Conservation (phyloP, 2,329 filamentous ascomycete genomes). For the Beauveria caledonica region DNA sequence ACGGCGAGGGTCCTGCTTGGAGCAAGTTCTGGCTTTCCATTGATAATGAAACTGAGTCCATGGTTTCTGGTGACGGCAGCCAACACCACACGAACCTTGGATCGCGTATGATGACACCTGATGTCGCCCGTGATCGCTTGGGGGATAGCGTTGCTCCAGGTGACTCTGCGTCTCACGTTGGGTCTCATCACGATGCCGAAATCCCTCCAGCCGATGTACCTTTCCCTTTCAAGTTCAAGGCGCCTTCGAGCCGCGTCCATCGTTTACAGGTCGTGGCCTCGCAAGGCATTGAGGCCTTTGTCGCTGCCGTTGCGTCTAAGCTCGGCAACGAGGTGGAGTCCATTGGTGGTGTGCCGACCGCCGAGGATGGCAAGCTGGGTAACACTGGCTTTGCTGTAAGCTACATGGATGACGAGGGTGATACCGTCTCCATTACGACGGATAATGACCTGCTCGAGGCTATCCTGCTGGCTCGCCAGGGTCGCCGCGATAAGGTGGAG, state of each 20-base stretch:
- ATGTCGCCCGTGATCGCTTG: constrained; percentile 61
- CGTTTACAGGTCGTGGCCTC: constrained; percentile 77
- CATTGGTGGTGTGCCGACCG: constrained; percentile 71
- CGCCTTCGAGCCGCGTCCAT: constrained; percentile 88
- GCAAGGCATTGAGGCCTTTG: constrained; percentile 71
- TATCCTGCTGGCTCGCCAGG: constrained; percentile 71
- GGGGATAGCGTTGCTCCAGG: constrained; percentile 81
- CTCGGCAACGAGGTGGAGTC: constrained; percentile 74
- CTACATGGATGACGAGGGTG: constrained; percentile 94
- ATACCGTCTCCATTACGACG: constrained; percentile 93
- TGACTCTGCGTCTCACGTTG: constrained; percentile 90
- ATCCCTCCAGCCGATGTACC: constrained; percentile 61
- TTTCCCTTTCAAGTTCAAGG: constrained; percentile 99
- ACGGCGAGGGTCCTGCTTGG: constrained; percentile 94
- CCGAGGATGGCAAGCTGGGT: constrained; percentile 71
- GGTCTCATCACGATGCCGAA: constrained; percentile 54
- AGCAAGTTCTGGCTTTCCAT: constrained; percentile 99
- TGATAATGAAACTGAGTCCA: constrained; percentile 88
- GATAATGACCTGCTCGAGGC: constrained; percentile 90
- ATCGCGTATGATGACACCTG: constrained; percentile 72
- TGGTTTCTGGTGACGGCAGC: constrained; percentile 86
- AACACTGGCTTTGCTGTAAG: constrained; percentile 81
- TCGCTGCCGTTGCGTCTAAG: constrained; percentile 71
- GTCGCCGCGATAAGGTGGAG: constrained; percentile 84
- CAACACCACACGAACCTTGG: constrained; percentile 60